Evolutionary conservation across 257 asterid species (phyloP).

Genomic region (Paulownia fortunei): DNA sequence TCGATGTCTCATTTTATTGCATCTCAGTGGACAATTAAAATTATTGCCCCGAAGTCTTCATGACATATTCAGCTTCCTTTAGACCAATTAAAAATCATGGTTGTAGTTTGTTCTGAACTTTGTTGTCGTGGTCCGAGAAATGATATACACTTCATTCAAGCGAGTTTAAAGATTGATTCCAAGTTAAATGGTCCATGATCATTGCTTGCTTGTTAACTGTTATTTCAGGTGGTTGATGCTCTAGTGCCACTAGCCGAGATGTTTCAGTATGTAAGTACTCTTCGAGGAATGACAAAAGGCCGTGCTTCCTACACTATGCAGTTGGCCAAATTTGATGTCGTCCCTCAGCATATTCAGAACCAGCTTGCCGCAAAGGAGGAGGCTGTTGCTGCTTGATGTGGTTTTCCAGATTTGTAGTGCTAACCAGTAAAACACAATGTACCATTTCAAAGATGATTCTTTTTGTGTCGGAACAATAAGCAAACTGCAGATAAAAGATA

Average conservation of each 20-base stretch:
- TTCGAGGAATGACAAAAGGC: conserved; percentile 95
- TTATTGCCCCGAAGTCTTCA: neutral
- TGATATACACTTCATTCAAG: neutral
- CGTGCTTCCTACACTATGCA: conserved; percentile 98
- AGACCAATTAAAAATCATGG: neutral
- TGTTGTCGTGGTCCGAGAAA: neutral
- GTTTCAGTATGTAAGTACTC: conserved; percentile 94
- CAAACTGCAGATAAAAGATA: conserved; percentile 7
- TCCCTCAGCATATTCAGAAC: conserved; percentile 95
- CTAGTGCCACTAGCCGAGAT: conserved; percentile 95
- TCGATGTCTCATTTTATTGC: neutral
- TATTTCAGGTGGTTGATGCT: conserved; percentile 84
- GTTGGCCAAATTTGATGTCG: conserved; percentile 91
- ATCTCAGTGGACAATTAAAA: neutral
- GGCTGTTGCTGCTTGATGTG: conserved; percentile 65
- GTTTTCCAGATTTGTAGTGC: neutral
- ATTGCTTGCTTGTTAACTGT: neutral
- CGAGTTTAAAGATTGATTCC: neutral
- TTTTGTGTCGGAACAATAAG: conserved; percentile 26
- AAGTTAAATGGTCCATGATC: neutral
- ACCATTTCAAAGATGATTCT: conserved; percentile 24
- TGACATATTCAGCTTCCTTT: neutral
- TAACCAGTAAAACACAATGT: neutral
- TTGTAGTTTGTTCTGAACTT: neutral
- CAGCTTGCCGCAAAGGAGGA: conserved; percentile 83